phyloP scores from a whole-genome alignment of 345 rosid genomes.

The Lepidium sativum region DNA sequence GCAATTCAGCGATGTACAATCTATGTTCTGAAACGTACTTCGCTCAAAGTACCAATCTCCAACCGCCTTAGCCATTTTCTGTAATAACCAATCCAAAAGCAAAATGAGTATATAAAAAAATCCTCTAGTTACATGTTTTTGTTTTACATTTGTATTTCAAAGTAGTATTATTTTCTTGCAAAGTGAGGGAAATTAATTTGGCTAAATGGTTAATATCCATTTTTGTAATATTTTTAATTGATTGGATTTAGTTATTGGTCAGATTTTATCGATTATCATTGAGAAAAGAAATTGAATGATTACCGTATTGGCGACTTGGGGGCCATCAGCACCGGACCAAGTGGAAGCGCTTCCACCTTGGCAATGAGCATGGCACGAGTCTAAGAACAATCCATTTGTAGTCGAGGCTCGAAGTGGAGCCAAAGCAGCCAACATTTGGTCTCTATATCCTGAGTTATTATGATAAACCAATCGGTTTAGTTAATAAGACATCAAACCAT shows the following conservation, averaged over 20 bases:
- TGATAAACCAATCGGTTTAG: not conserved
- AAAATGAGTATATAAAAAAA: not conserved
- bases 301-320: constrained; percentile 48
- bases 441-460: constrained; percentile 46
- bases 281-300: not conserved
- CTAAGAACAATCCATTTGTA: constrained; percentile 58
- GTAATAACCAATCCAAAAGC: not conserved
- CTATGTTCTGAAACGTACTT: constrained; percentile 49
- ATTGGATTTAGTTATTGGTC: too few species aligned
- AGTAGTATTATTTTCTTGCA: too few species aligned
- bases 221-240: too few species aligned
- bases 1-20: constrained; percentile 71
- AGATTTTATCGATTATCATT: too few species aligned
- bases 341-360: constrained; percentile 62
- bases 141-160: not conserved
- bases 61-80: constrained; percentile 79
- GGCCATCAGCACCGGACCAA: constrained; percentile 58
- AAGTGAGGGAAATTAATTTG: not conserved
- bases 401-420: constrained; percentile 32
- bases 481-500: not conserved
- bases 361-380: constrained; percentile 83
- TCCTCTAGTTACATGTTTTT: not conserved
- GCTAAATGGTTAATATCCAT: too few species aligned
- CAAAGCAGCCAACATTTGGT: constrained; percentile 51
- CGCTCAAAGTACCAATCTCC: constrained; percentile 80